These are phyloP conservation scores for Gracilaria domingensis DNA, from an alignment of 23 red algal genomes.

Conservation along the genomic window DNA sequence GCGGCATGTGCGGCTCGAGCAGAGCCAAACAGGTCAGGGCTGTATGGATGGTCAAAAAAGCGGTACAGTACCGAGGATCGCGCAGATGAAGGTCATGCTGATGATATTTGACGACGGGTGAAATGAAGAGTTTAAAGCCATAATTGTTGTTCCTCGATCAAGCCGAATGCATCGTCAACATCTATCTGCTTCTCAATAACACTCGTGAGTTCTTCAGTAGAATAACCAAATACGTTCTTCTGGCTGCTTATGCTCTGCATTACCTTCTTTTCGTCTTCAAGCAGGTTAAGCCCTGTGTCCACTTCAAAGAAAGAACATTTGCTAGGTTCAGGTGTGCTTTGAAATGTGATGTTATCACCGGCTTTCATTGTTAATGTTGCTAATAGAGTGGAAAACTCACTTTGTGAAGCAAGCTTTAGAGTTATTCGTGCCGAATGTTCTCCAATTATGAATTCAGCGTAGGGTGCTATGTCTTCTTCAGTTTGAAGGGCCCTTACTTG, in stretches of 20 bases:
- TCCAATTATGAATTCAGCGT: background rate
- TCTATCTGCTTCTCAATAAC: slow-evolving; percentile 24
- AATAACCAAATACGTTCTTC: background rate
- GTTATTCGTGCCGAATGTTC: background rate
- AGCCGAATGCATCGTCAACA: slow-evolving; percentile 24
- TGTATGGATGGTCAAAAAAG: background rate
- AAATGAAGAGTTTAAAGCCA: background rate
- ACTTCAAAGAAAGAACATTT: background rate
- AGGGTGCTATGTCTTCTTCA: background rate
- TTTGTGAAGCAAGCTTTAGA: background rate
- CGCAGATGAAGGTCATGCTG: background rate
- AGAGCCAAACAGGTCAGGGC: background rate
- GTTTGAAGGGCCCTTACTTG: background rate
- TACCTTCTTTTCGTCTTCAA: slow-evolving; percentile 24
- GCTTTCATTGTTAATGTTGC: background rate
- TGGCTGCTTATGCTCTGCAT: slow-evolving; percentile 9
- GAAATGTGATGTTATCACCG: background rate
- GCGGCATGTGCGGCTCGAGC: background rate
- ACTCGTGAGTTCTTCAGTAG: slow-evolving; percentile 3
- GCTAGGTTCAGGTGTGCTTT: slow-evolving; percentile 7
- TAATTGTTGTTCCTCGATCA: slow-evolving; percentile 24
- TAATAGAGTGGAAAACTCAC: background rate
- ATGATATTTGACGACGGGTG: background rate
- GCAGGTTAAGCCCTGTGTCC: background rate
- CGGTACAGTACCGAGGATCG: background rate